A percentile compares a stretch with the other conserved stretches of the same genome.
Conservation (phyloP, 2,329 filamentous ascomycete genomes). For the Ustulina deusta region DNA sequence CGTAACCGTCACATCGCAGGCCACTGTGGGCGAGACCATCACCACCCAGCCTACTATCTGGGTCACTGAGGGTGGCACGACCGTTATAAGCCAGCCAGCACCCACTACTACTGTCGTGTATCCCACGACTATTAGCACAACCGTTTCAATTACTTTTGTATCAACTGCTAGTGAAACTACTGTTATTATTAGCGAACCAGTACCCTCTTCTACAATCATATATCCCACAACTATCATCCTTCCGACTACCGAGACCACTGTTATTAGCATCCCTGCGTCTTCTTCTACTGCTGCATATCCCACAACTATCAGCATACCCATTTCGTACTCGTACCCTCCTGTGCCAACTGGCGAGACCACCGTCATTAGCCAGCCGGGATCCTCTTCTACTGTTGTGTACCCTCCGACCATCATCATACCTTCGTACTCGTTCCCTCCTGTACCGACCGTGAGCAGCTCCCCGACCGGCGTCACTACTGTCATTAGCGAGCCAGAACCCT, state of each 20-base stretch:
- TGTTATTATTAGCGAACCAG: background rate
- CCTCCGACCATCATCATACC: constrained; percentile 11
- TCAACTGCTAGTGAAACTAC: constrained; percentile 5
- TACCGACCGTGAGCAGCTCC: constrained; percentile 10
- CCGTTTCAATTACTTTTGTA: constrained; percentile 15
- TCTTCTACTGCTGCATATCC: constrained; percentile 1
- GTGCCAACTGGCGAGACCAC: constrained; percentile 45
- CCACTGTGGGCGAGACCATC: constrained; percentile 50
- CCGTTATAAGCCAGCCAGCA: constrained; percentile 51
- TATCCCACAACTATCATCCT: constrained; percentile 18
- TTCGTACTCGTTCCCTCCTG: constrained; percentile 23
- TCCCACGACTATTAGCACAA: constrained; percentile 39
- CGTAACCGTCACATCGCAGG: constrained; percentile 57
- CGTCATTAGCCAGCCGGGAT: constrained; percentile 46
- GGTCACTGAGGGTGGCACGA: constrained; percentile 50
- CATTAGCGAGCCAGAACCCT: constrained; percentile 43
- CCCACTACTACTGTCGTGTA: constrained; percentile 41
- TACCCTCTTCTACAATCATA: constrained; percentile 22
- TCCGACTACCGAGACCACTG: constrained; percentile 1
- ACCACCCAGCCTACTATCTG: constrained; percentile 52
- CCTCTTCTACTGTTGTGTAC: constrained; percentile 3
- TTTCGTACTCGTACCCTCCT: constrained; percentile 7
- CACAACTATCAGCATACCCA: constrained; percentile 6
- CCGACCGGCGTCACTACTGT: constrained; percentile 47
- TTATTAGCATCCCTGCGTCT: background rate